Percentiles rank a stretch among this genome's conserved stretches.
Evolutionary conservation across 2,329 filamentous ascomycete genomes (phyloP).

Genomic region (Mycosphaerella arachidis): DNA sequence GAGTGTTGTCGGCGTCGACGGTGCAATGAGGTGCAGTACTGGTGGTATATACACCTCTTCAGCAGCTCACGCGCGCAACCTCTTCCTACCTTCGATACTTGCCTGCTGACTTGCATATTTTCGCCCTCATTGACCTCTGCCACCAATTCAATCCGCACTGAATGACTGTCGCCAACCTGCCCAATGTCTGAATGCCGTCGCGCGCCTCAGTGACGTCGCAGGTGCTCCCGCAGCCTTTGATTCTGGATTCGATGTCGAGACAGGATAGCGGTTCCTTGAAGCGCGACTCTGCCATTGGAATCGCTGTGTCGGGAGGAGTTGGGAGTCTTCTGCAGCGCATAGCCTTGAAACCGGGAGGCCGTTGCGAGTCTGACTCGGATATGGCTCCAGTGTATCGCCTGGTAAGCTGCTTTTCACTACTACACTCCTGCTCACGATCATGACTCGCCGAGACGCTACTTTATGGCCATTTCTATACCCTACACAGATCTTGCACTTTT

Average conservation of each 20-base stretch:
- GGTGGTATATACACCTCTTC: conserved; percentile 3
- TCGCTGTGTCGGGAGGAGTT: background rate
- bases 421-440: background rate
- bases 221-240: conserved; percentile 22
- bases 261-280: conserved; percentile 18
- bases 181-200: conserved; percentile 11
- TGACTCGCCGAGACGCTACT: background rate
- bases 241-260: conserved; percentile 19
- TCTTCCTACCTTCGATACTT: background rate
- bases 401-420: conserved; percentile 15
- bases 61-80: conserved; percentile 1
- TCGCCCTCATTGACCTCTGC: background rate
- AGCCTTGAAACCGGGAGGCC: conserved; percentile 15
- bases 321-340: conserved; percentile 12
- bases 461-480: background rate
- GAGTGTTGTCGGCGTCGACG: conserved; percentile 1
- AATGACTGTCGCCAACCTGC: background rate
- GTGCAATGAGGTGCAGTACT: background rate
- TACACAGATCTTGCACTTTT: background rate
- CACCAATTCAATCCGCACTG: background rate
- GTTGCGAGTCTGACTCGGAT: conserved; percentile 12
- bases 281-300: conserved; percentile 20
- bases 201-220: conserved; percentile 21
- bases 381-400: conserved; percentile 25
- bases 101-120: background rate